A percentile compares a stretch with the other conserved stretches of the same genome.
Evolutionary conservation across 306 rosid genomes (phyloP).

Genomic region (Rubus parviflorus): DNA sequence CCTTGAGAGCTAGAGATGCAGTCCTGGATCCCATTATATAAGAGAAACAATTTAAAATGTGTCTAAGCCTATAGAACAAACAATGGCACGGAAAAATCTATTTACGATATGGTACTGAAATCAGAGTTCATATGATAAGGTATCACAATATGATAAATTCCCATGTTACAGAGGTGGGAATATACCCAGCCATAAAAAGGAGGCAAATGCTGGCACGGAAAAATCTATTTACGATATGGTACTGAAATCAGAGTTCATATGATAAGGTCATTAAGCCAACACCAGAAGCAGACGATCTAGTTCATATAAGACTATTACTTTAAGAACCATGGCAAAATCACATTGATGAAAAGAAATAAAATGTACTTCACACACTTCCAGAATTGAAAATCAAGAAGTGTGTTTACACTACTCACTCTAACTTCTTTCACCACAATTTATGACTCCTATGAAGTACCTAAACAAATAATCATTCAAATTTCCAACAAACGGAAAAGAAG

Average conservation of each 20-base stretch:
- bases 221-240: not conserved
- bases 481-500: not conserved
- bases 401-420: not conserved
- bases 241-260: not conserved
- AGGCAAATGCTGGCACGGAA: no score
- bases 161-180: no score
- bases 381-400: not conserved
- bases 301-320: not conserved
- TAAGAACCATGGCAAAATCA: not conserved
- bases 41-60: not conserved
- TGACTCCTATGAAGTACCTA: slow-evolving; percentile 1
- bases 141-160: no score
- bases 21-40: not conserved
- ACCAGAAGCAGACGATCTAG: not conserved
- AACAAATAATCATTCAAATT: not conserved
- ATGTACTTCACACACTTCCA: not conserved
- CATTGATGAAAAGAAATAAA: not conserved
- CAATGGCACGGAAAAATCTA: not conserved
- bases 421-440: not conserved
- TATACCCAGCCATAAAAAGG: no score
- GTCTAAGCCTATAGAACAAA: not conserved
- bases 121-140: no score
- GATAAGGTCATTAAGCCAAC: not conserved
- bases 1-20: not conserved
- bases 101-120: not conserved